Conservation (phyloP, 305 asterid species). For the Fraxinus angustifolia region DNA sequence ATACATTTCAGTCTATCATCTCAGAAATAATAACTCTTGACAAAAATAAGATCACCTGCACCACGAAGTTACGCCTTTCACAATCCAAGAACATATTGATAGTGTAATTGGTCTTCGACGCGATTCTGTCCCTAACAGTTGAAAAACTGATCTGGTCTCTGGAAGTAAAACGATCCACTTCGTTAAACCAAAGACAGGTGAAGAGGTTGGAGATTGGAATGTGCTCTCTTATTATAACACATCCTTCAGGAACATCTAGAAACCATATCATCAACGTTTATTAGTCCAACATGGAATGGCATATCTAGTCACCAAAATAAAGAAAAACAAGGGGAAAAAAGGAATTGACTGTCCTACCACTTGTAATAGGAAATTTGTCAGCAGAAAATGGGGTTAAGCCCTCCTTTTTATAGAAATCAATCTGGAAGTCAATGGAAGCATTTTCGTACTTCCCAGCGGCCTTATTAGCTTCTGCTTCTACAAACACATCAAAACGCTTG, state of each 20-base stretch:
- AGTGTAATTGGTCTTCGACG: constrained; percentile 70
- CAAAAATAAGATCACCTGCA: constrained; percentile 60
- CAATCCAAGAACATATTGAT: constrained; percentile 82
- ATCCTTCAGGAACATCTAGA: constrained; percentile 92
- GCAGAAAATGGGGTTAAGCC: constrained; percentile 66
- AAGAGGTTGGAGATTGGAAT: constrained; percentile 77
- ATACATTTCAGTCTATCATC: not conserved
- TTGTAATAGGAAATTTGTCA: constrained; percentile 64
- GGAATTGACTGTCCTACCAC: constrained; percentile 45
- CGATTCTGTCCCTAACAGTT: constrained; percentile 73
- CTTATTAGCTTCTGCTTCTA: constrained; percentile 85
- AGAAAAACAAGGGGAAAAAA: not conserved
- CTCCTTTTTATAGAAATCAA: constrained; percentile 66
- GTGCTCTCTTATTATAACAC: constrained; percentile 78
- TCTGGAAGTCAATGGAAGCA: constrained; percentile 76
- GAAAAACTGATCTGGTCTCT: constrained; percentile 88
- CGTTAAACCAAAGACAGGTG: constrained; percentile 88
- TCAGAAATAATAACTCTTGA: not conserved
- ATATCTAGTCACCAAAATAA: not conserved
- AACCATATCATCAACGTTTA: constrained; percentile 8
- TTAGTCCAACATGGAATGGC: not conserved
- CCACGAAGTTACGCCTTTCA: constrained; percentile 78
- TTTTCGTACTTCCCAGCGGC: constrained; percentile 73
- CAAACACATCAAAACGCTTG: constrained; percentile 77
- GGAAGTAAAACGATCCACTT: constrained; percentile 84